These are phyloP conservation scores for Hsuehochloa calcarea DNA, from an alignment of 176 grass and related monocot species.

Conservation along the genomic window DNA sequence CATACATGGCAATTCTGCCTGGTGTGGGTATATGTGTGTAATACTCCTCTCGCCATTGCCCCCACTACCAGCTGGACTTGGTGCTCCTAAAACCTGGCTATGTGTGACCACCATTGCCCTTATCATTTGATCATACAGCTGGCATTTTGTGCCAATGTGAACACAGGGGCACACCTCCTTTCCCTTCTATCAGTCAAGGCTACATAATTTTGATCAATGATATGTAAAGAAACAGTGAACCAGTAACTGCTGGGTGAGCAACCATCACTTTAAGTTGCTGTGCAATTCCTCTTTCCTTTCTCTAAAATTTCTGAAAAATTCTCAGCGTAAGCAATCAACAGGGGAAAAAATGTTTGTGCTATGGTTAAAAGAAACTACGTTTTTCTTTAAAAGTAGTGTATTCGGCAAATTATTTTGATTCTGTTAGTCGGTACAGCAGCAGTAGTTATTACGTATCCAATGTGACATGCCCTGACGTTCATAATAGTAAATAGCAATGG, in stretches of 20 bases:
- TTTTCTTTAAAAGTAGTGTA: not conserved
- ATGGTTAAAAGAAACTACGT: not conserved
- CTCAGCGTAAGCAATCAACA: slow-evolving; percentile 6
- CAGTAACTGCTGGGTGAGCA: not conserved
- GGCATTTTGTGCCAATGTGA: slow-evolving; percentile 33
- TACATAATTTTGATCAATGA: slow-evolving; percentile 27
- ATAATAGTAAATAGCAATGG: slow-evolving; percentile 18
- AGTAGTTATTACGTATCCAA: slow-evolving; percentile 29
- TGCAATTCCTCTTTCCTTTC: not conserved
- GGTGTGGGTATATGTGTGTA: slow-evolving; percentile 20
- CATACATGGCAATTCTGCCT: slow-evolving; percentile 48
- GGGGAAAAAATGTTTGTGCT: not conserved
- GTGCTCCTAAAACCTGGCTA: slow-evolving; percentile 50
- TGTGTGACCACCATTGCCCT: slow-evolving; percentile 42
- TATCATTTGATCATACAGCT: slow-evolving; percentile 52
- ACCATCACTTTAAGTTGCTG: slow-evolving; percentile 8
- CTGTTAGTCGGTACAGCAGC: not conserved
- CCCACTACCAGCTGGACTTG: slow-evolving; percentile 47
- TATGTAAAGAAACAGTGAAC: not conserved
- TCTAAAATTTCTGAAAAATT: slow-evolving; percentile 5
- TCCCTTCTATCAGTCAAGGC: slow-evolving; percentile 33
- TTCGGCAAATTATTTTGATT: slow-evolving; percentile 31
- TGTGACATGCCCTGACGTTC: not conserved
- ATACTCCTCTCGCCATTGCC: slow-evolving; percentile 29
- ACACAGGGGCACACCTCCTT: slow-evolving; percentile 29